Conservation (phyloP, 1,284 basidiomycete genomes). For the Rhodotorula glutinis region DNA sequence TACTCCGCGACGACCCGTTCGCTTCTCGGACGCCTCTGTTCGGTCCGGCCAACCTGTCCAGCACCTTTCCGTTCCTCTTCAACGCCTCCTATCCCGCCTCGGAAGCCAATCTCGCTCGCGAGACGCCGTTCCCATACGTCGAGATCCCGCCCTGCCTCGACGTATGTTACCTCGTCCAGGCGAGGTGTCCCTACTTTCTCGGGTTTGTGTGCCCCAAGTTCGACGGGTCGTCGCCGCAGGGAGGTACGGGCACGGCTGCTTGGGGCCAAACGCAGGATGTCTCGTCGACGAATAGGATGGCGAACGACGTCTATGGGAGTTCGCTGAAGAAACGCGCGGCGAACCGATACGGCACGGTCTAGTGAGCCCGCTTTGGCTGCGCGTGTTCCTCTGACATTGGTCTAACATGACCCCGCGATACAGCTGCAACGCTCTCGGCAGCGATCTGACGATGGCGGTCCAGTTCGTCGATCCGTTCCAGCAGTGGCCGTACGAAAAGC, state of each 20-base stretch:
- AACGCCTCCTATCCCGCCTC: slow-evolving; percentile 20
- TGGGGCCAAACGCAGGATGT: slow-evolving; percentile 20
- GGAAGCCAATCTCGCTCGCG: background rate
- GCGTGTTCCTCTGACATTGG: too few relatives aligned
- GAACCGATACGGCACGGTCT: slow-evolving; percentile 35
- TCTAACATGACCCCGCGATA: too few relatives aligned
- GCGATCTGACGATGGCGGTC: slow-evolving; percentile 23
- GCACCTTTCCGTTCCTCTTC: slow-evolving; percentile 28
- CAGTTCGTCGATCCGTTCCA: slow-evolving; percentile 19
- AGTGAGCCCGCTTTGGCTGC: slow-evolving; percentile 7
- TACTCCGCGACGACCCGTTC: slow-evolving; percentile 27
- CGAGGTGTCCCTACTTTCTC: slow-evolving; percentile 44
- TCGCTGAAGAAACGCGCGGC: slow-evolving; percentile 1
- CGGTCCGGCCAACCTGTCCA: slow-evolving; percentile 24
- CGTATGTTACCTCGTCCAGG: slow-evolving; percentile 41
- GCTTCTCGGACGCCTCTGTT: slow-evolving; percentile 38
- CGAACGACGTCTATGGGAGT: slow-evolving; percentile 8
- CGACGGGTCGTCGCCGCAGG: background rate
- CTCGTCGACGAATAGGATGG: slow-evolving; percentile 7
- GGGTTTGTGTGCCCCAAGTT: slow-evolving; percentile 41
- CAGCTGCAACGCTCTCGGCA: slow-evolving; percentile 35
- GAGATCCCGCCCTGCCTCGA: slow-evolving; percentile 44
- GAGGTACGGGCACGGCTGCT: slow-evolving; percentile 25
- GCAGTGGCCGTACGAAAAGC: background rate
- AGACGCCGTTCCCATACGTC: slow-evolving; percentile 41